Percentiles rank a stretch among this genome's conserved stretches.
Evolutionary conservation across 2,329 filamentous ascomycete species (phyloP).

Genomic region (Xylariomycetidae sp.): DNA sequence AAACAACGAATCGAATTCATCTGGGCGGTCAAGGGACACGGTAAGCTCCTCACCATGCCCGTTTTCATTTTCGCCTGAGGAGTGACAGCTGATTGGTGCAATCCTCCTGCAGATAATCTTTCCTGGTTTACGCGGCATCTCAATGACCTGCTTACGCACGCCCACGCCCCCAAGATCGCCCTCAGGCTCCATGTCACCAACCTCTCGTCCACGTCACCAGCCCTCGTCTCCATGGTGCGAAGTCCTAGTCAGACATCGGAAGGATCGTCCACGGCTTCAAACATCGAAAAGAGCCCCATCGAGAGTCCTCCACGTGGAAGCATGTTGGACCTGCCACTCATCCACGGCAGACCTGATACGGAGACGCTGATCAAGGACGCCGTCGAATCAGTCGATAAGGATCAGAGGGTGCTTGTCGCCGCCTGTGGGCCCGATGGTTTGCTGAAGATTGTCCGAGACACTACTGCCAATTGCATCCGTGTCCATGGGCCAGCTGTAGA

Average conservation of each 20-base stretch:
- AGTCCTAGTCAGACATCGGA: conserved; percentile 10
- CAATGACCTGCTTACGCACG: conserved; percentile 32
- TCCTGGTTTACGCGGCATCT: conserved; percentile 36
- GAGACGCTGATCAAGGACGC: conserved; percentile 33
- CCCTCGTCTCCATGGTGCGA: conserved; percentile 4
- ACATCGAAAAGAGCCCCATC: conserved; percentile 10
- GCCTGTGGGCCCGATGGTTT: conserved; percentile 44
- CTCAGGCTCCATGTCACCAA: conserved; percentile 35
- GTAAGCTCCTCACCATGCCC: no score
- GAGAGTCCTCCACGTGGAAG: conserved; percentile 10
- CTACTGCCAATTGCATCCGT: conserved; percentile 38
- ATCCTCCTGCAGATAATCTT: conserved; percentile 27
- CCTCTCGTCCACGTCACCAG: conserved; percentile 4
- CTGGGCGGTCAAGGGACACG: conserved; percentile 43
- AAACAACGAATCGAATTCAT: conserved; percentile 41
- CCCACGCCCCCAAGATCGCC: conserved; percentile 32
- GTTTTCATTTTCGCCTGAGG: no score
- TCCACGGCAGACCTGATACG: conserved; percentile 37
- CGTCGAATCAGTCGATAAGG: conserved; percentile 26
- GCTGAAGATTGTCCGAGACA: conserved; percentile 39
- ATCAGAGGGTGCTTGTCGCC: conserved; percentile 39
- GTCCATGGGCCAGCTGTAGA: conserved; percentile 43
- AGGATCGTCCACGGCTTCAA: conserved; percentile 5
- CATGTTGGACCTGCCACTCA: conserved; percentile 23
- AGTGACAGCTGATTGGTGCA: no score